phyloP scores from a whole-genome alignment of 345 rosid genomes.

The Brassica nigra region DNA sequence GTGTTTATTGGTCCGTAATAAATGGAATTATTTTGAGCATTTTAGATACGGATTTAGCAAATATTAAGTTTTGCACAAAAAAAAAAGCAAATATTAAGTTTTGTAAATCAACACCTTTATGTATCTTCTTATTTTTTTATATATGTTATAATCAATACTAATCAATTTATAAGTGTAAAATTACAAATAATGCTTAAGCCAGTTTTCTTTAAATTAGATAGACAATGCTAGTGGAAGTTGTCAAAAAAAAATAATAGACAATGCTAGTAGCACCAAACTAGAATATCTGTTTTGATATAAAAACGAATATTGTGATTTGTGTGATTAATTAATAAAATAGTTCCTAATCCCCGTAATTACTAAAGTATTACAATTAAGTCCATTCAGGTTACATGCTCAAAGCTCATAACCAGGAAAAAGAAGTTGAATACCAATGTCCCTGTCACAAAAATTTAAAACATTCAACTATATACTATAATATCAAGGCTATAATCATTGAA shows the following conservation, averaged over 20 bases:
- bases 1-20: constrained; percentile 20
- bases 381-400: constrained; percentile 35
- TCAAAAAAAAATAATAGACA: too few species aligned
- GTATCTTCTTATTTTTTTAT: not conserved
- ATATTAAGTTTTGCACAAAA: too few species aligned
- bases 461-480: constrained; percentile 8
- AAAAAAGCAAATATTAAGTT: too few species aligned
- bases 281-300: not conserved
- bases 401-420: constrained; percentile 33
- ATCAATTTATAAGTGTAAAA: not conserved
- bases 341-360: constrained; percentile 13
- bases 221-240: too few species aligned
- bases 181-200: too few species aligned
- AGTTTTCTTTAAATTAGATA: too few species aligned
- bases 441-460: constrained; percentile 9
- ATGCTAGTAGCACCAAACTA: not conserved
- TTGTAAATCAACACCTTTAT: not conserved
- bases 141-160: constrained; percentile 4
- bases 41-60: too few species aligned
- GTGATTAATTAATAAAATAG: constrained; percentile 5
- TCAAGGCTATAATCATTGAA: not conserved
- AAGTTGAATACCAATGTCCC: constrained; percentile 24
- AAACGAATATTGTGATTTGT: not conserved
- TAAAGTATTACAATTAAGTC: not conserved
- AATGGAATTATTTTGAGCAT: constrained; percentile 17